Percentiles rank a stretch among this genome's conserved stretches.
Conservation (phyloP, 1,284 basidiomycete species). For the Boletus smithii region DNA sequence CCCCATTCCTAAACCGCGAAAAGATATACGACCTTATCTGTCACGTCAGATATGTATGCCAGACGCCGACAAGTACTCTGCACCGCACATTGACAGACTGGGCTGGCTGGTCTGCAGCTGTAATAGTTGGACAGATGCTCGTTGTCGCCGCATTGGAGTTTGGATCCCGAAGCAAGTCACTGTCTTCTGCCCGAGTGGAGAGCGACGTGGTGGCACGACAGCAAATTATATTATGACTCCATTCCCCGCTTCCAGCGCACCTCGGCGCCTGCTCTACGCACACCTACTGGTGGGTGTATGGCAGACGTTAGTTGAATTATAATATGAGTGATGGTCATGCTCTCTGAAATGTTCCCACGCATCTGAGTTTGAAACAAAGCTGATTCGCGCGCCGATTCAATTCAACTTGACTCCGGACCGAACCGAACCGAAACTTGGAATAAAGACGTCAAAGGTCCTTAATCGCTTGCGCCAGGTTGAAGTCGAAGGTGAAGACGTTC, state of each 20-base stretch:
- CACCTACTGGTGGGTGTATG: not conserved
- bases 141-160: not conserved
- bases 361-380: not conserved
- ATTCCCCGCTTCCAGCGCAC: not conserved
- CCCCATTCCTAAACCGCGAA: no score
- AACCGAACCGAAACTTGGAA: not conserved
- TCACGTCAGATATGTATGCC: conserved; percentile 2
- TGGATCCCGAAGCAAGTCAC: not conserved
- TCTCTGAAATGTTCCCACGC: not conserved
- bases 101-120: no score
- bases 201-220: not conserved
- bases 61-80: not conserved
- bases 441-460: not conserved
- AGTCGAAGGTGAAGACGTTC: not conserved
- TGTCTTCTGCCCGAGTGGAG: not conserved
- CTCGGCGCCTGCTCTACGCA: not conserved
- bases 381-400: not conserved
- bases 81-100: not conserved
- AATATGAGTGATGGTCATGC: no score
- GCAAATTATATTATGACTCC: not conserved
- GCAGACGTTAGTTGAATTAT: not conserved
- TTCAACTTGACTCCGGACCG: not conserved
- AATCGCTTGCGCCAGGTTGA: not conserved
- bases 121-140: not conserved
- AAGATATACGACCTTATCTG: not conserved